Evolutionary conservation across 345 rosid genomes (phyloP), one percentile per base, ranked within the genome.

Genomic region (Heritiera littoralis): DNA sequence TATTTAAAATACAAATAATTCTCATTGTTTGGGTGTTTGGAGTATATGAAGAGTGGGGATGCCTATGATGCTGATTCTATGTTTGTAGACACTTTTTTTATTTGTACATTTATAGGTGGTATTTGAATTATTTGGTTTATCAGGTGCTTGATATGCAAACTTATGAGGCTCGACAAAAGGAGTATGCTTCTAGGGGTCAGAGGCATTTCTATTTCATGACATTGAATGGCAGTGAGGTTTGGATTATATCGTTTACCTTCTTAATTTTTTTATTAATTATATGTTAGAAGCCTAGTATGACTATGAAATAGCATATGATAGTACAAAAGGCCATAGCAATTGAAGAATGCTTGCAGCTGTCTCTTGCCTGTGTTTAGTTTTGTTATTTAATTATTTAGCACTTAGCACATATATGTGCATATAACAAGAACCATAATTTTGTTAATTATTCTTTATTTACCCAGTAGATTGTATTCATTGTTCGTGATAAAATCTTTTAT

Each of bases 141-240:
- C 88, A 96, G 99, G 99, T 96, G 85, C 99, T 96, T 88, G 98
- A 96, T 87, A 83, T 94, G 91, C 95, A 86, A 78, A 77, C 94
- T 58, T 94, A 94, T 76, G 94, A 92, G 86, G 86, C 84, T 79
- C 90, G 99, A 7, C 98, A 90, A 77, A 92, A 87, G 83, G 92
- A 96, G 78, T 96, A 96, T 89, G 99, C 98, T 65, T 87, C 86
- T 49, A 90, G 83, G 87, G 92, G 97, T 82, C 98, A 96, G 84
- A 96, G 91, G 87, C 99, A 96, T 90, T 96, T 94, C 87, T 96
- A 96, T 88, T 96, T 96, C 88, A 96, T 96, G 99, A 96, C 99
- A 38, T 85, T 96, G 82, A 90, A 92, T 83, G 97, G 97, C 81
- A 93, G 94, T 78, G 99, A 96, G 99, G 99, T 96, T 82, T 77